A percentile compares a stretch with the other conserved stretches of the same genome.
phyloP scores from a whole-genome alignment of 306 rosid genomes.

The Medicago ruthenica region DNA sequence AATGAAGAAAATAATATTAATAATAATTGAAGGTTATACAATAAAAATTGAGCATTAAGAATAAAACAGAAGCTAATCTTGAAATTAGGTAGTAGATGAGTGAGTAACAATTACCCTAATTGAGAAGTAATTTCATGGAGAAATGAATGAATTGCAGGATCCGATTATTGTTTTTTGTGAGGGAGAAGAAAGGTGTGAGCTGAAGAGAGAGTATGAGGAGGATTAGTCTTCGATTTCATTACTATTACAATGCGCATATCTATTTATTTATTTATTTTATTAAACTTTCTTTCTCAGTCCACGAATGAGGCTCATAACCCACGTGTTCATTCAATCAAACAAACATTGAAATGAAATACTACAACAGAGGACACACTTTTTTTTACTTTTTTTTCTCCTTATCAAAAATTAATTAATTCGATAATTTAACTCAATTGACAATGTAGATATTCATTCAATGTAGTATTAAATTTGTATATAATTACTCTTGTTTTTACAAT shows the following conservation, averaged over 20 bases:
- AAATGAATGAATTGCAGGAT: conserved; percentile 37
- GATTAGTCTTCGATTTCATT: background rate
- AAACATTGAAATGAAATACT: conserved; percentile 3
- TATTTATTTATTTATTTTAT: background rate
- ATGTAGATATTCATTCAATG: too few species aligned
- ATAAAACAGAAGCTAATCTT: background rate
- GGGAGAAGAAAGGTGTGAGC: background rate
- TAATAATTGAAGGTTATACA: background rate
- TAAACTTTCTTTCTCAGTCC: conserved; percentile 25
- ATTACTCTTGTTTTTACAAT: too few species aligned
- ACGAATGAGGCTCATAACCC: conserved; percentile 38
- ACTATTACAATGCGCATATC: background rate
- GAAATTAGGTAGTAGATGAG: conserved; percentile 8
- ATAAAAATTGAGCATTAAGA: background rate
- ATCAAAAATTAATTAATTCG: too few species aligned
- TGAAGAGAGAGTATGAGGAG: background rate
- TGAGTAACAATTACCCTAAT: conserved; percentile 43
- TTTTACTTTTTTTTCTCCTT: too few species aligned
- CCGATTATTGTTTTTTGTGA: conserved; percentile 6
- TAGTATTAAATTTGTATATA: too few species aligned
- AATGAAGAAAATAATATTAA: background rate
- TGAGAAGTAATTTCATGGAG: conserved; percentile 10
- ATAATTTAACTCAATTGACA: too few species aligned
- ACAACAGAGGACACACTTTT: background rate
- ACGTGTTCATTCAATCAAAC: conserved; percentile 45